A percentile compares a stretch with the other conserved stretches of the same genome.
Evolutionary conservation across 139 green algal species (phyloP).

Genomic region (Tetradesmus lagerheimii): DNA sequence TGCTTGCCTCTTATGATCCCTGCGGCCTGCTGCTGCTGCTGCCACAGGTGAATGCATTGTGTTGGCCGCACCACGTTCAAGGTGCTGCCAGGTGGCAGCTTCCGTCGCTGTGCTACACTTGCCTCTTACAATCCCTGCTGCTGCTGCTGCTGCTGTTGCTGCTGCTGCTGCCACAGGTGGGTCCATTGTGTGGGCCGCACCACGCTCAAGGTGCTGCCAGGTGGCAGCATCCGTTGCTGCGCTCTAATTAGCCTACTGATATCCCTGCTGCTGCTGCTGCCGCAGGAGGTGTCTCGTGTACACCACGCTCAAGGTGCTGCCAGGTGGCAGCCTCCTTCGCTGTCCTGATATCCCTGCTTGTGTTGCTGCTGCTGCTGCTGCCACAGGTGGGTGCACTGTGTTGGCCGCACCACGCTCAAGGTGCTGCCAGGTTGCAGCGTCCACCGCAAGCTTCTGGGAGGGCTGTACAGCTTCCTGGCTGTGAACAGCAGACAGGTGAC

Average conservation of each 20-base stretch:
- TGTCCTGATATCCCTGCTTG: background rate
- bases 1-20: too few relatives aligned
- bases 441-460: background rate
- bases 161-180: background rate
- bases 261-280: too few relatives aligned
- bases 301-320: conserved; percentile 28
- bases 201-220: too few relatives aligned
- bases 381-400: conserved; percentile 17
- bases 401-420: conserved; percentile 26
- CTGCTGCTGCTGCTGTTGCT: background rate
- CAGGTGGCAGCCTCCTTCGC: too few relatives aligned
- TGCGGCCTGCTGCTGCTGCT: too few relatives aligned
- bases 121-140: too few relatives aligned
- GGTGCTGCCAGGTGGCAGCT: background rate
- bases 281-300: too few relatives aligned
- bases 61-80: conserved; percentile 19
- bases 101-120: too few relatives aligned
- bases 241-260: too few relatives aligned
- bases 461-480: conserved; percentile 21
- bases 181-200: conserved; percentile 28
- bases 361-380: background rate
- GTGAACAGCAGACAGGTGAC: conserved; percentile 3
- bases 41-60: background rate
- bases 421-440: background rate
- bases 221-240: background rate